Percentiles rank a stretch among this genome's conserved stretches.
Conservation (phyloP, 495 filamentous ascomycete genomes). For the Penicillium pancosmium region DNA sequence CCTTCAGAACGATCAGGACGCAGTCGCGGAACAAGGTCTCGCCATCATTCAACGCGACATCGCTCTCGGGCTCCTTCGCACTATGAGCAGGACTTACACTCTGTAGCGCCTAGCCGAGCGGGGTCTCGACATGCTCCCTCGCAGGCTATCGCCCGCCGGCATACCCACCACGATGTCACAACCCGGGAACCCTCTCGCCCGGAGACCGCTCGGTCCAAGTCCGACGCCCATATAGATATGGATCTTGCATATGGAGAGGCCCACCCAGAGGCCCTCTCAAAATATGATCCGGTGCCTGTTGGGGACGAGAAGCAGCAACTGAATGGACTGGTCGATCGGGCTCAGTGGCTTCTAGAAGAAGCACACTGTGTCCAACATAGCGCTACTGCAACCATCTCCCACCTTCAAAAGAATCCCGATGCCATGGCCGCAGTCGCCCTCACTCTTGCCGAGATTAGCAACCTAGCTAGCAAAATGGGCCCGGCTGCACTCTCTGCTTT, state of each 20-base stretch:
- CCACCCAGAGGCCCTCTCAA: conserved; percentile 43
- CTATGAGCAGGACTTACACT: conserved; percentile 42
- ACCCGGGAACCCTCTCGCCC: conserved; percentile 33
- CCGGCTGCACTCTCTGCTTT: conserved; percentile 74
- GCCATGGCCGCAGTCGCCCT: conserved; percentile 93
- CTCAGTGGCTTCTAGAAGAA: conserved; percentile 76
- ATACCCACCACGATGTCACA: conserved; percentile 46
- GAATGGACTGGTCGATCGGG: conserved; percentile 63
- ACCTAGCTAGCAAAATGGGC: conserved; percentile 78
- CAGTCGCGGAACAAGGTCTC: conserved; percentile 34
- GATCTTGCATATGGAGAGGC: conserved; percentile 79
- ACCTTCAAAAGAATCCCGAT: conserved; percentile 87
- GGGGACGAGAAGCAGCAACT: conserved; percentile 59
- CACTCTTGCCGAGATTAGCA: conserved; percentile 87
- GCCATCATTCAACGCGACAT: conserved; percentile 36
- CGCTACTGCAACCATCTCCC: conserved; percentile 80
- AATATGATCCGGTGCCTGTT: conserved; percentile 33
- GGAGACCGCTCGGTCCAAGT: conserved; percentile 38
- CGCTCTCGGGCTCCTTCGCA: conserved; percentile 24
- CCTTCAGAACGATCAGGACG: conserved; percentile 45
- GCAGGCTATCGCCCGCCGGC: conserved; percentile 46
- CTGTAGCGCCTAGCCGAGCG: conserved; percentile 19
- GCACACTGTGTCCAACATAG: conserved; percentile 85
- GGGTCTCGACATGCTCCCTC: conserved; percentile 27
- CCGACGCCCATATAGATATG: conserved; percentile 76